Evolutionary conservation across 495 filamentous ascomycete genomes (phyloP).

Genomic region (Trichoderma orchidacearum): DNA sequence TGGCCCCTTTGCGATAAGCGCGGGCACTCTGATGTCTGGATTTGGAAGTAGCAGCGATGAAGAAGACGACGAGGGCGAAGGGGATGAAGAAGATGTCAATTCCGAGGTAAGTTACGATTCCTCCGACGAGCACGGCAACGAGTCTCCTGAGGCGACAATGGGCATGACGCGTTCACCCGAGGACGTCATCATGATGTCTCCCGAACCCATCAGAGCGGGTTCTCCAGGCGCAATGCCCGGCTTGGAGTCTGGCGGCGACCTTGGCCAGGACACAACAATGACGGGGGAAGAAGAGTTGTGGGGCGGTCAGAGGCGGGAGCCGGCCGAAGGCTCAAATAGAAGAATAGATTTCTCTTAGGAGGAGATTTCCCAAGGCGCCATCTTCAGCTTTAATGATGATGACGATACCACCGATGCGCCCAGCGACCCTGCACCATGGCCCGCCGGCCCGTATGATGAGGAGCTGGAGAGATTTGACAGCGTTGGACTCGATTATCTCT

Average conservation of each 20-base stretch:
- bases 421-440: neutral
- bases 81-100: slow-evolving; percentile 56
- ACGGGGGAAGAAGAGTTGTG: neutral
- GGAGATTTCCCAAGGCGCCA: neutral
- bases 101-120: slow-evolving; percentile 31
- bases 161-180: neutral
- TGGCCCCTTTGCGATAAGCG: slow-evolving; percentile 52
- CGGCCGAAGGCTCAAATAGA: neutral
- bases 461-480: neutral
- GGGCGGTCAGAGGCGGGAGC: neutral
- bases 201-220: neutral
- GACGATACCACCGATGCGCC: neutral
- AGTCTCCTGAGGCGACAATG: neutral
- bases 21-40: slow-evolving; percentile 69
- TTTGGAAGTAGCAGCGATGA: slow-evolving; percentile 94
- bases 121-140: neutral
- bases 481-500: neutral
- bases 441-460: neutral
- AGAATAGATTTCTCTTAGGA: neutral
- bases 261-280: neutral
- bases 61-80: slow-evolving; percentile 90
- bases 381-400: neutral
- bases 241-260: neutral
- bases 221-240: neutral
- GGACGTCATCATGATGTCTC: slow-evolving; percentile 3